These are phyloP conservation scores for Rhodotorula sp. DNA, from an alignment of 1,284 basidiomycete genomes.

Conservation along the genomic window DNA sequence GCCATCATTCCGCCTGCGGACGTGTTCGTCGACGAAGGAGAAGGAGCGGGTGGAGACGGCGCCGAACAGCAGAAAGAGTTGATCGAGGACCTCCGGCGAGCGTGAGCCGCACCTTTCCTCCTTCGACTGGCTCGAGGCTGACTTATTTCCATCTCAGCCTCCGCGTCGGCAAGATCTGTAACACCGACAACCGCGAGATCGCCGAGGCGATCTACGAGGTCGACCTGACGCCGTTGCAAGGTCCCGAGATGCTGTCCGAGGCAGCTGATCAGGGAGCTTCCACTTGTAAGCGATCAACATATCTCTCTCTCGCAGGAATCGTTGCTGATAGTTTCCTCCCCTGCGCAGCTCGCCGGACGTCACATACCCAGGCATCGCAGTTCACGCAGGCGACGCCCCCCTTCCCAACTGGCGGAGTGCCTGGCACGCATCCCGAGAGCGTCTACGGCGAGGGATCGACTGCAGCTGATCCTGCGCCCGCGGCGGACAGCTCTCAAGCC, in stretches of 20 bases:
- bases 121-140: background rate
- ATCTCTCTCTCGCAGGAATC: background rate
- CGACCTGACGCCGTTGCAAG: background rate
- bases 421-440: conserved; percentile 25
- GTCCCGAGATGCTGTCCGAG: background rate
- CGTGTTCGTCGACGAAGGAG: background rate
- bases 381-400: conserved; percentile 14
- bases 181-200: background rate
- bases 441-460: background rate
- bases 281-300: background rate
- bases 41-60: background rate
- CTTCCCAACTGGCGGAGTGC: conserved; percentile 27
- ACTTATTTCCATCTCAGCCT: background rate
- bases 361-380: conserved; percentile 1
- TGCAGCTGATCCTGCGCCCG: background rate
- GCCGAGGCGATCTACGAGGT: conserved; percentile 12
- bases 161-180: conserved; percentile 1
- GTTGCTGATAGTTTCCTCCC: too few species aligned
- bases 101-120: conserved; percentile 1
- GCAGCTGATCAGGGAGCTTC: background rate
- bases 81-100: background rate
- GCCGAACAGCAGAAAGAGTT: background rate
- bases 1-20: conserved; percentile 10
- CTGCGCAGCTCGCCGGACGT: background rate
- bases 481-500: background rate